A percentile compares a stretch with the other conserved stretches of the same genome.
Evolutionary conservation across 192 early-diverging fungal genomes (phyloP).

Genomic region (Physocladia obscura): DNA sequence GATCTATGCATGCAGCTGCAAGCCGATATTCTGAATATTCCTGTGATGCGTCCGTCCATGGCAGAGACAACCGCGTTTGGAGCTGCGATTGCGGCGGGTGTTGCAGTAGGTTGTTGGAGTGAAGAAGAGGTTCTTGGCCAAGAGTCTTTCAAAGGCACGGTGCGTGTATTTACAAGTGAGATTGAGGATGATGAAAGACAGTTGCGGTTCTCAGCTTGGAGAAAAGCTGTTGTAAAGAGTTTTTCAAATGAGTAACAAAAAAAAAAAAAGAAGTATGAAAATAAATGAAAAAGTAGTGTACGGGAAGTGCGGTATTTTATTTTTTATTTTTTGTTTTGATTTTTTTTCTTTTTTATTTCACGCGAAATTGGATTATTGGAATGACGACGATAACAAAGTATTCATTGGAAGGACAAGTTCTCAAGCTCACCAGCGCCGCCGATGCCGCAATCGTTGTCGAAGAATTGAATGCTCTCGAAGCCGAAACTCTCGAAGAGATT

Average conservation of each 20-base stretch:
- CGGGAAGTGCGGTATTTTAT: too few species aligned
- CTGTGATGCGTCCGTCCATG: constrained; percentile 81
- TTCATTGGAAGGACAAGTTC: constrained; percentile 82
- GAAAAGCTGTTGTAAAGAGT: constrained; percentile 72
- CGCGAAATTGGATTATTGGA: too few species aligned
- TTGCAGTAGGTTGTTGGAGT: constrained; percentile 68
- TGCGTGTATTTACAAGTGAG: constrained; percentile 20
- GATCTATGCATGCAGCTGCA: constrained; percentile 91
- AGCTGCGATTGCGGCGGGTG: constrained; percentile 85
- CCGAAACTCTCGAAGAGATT: constrained; percentile 28
- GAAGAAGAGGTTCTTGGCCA: constrained; percentile 52
- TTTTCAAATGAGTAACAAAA: constrained; percentile 37
- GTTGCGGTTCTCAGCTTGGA: constrained; percentile 64
- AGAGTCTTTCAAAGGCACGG: constrained; percentile 22
- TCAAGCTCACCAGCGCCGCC: constrained; percentile 83
- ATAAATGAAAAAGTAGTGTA: neutral
- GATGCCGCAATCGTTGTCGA: constrained; percentile 77
- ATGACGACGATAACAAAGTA: constrained; percentile 41
- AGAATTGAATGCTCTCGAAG: constrained; percentile 63
- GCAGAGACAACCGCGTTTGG: constrained; percentile 90
- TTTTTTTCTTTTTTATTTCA: too few species aligned
- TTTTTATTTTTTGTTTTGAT: too few species aligned
- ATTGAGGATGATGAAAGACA: constrained; percentile 50
- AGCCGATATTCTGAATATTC: constrained; percentile 77
- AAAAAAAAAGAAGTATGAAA: neutral